Base-by-base conservation (phyloP, 2,329 filamentous ascomycete species). In the Xylaria sp. region DNA sequence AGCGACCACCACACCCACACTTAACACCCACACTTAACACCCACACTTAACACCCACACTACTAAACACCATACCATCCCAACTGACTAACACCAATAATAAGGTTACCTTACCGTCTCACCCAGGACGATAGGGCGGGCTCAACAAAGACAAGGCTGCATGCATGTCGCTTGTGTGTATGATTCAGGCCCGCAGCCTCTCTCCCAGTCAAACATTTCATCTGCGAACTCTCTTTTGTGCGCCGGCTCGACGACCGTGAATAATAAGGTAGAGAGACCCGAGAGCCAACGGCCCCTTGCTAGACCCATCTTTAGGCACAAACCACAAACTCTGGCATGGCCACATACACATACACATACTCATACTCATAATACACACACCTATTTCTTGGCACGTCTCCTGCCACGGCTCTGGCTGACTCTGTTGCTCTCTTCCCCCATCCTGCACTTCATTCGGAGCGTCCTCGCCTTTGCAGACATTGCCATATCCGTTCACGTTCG, bases 281-380 rank as follows among this genome's bases (percentile, higher is more conserved):
- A 39, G 23, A 62, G 44, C 15, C 39, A 31, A 55, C 56, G 50
- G 51, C 6, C 25, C 25, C 44, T 28, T 46, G 18, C 61, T 23
- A 62, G 65, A 67, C 65, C 70, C 65, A 68, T 70, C 68, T 72
- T 72, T 72, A 70, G 70, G 70, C 70, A 72, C 66, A 55, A 69
- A 69, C 63, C 70, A 72, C 66, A 55, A 69, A 69, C 63, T 64
- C 55, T 57, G 51, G 58, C 66, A 63, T 39, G 13, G 39, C 13
- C 39, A 44, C 39, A 44, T 44, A 18, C 39, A 44, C 39, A 44
- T 18, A 18, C 39, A 44, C 39, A 44, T 44, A 18, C 39, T 51
- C 69, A 63, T 51, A 34, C 28, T 10, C 58, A n/a, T 46, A 61
- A 28, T 37, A 61, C 55, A 64, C 48, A 52, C 48, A 52, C 56